A percentile compares a stretch with the other conserved stretches of the same genome.
Conservation (phyloP, 2,329 filamentous ascomycete genomes). For the Trichoderma endophyticum region DNA sequence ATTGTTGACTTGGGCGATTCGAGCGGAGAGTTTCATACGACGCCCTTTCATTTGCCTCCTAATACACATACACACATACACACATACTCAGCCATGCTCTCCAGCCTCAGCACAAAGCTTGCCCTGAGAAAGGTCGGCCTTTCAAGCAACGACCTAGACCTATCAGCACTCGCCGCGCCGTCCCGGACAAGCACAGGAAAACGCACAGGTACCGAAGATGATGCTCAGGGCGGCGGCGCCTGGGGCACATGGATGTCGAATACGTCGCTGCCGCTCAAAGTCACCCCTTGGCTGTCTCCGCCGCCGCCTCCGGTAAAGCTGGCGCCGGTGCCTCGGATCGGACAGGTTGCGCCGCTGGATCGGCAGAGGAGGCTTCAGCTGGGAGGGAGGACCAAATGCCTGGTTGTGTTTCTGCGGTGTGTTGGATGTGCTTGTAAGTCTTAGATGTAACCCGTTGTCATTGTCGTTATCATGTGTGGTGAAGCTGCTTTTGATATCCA, state of each 20-base stretch:
- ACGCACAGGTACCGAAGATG: background rate
- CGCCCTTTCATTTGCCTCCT: background rate
- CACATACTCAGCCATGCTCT: constrained; percentile 44
- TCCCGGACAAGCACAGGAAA: constrained; percentile 20
- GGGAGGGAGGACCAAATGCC: constrained; percentile 42
- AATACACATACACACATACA: background rate
- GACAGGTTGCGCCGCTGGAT: constrained; percentile 48
- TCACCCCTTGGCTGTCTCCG: constrained; percentile 52
- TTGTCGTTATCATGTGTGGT: background rate
- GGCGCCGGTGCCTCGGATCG: constrained; percentile 43
- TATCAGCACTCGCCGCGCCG: constrained; percentile 30
- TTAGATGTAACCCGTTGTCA: background rate
- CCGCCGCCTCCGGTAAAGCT: constrained; percentile 49
- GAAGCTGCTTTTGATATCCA: background rate
- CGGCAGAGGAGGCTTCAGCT: constrained; percentile 43
- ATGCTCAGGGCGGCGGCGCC: constrained; percentile 21
- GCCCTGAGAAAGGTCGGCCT: constrained; percentile 57
- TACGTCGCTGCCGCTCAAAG: constrained; percentile 40
- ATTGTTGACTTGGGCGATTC: background rate
- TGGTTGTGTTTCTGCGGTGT: constrained; percentile 53
- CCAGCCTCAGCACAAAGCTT: constrained; percentile 54
- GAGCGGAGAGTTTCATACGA: background rate
- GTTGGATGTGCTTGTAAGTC: constrained; percentile 47
- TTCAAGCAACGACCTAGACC: constrained; percentile 47
- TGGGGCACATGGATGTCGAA: constrained; percentile 50